These are phyloP conservation scores for Rhynchosporium agropyri DNA, from an alignment of 2,329 filamentous ascomycete species.

Conservation along the genomic window DNA sequence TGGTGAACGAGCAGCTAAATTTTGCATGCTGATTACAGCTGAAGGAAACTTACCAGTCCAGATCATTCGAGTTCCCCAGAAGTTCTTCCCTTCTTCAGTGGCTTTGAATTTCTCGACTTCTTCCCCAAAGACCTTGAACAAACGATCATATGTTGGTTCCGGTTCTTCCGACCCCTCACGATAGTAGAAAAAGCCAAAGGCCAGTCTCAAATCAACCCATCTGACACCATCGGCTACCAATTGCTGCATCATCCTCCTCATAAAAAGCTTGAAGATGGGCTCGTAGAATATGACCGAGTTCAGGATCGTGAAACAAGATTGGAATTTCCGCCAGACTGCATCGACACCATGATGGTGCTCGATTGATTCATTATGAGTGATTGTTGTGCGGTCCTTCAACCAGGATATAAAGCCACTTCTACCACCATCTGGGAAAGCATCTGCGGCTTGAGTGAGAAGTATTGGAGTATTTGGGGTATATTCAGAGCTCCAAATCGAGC, in stretches of 20 bases:
- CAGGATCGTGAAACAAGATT: constrained; percentile 71
- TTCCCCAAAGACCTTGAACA: constrained; percentile 75
- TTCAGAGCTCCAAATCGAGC: constrained; percentile 64
- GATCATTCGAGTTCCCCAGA: constrained; percentile 85
- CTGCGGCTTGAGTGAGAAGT: constrained; percentile 60
- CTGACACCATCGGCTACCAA: constrained; percentile 80
- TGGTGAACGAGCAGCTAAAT: not conserved
- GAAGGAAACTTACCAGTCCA: constrained; percentile 62
- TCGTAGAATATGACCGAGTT: constrained; percentile 83
- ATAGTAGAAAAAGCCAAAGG: constrained; percentile 73
- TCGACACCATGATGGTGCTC: constrained; percentile 82
- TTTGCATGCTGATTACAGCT: not conserved
- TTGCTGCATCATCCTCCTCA: constrained; percentile 70
- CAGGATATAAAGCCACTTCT: constrained; percentile 73
- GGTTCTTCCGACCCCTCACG: constrained; percentile 64
- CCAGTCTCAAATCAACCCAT: constrained; percentile 81
- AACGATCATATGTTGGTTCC: constrained; percentile 67
- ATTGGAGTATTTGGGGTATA: constrained; percentile 55
- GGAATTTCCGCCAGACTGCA: constrained; percentile 83
- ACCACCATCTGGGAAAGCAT: constrained; percentile 74
- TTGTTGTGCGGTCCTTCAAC: constrained; percentile 72
- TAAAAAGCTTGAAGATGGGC: constrained; percentile 79
- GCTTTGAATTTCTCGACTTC: constrained; percentile 76
- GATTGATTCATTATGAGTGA: constrained; percentile 72
- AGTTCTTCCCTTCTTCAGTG: constrained; percentile 69